phyloP scores from a whole-genome alignment of 768 basidiomycete species.

The Naganishia vaughanmartiniae region DNA sequence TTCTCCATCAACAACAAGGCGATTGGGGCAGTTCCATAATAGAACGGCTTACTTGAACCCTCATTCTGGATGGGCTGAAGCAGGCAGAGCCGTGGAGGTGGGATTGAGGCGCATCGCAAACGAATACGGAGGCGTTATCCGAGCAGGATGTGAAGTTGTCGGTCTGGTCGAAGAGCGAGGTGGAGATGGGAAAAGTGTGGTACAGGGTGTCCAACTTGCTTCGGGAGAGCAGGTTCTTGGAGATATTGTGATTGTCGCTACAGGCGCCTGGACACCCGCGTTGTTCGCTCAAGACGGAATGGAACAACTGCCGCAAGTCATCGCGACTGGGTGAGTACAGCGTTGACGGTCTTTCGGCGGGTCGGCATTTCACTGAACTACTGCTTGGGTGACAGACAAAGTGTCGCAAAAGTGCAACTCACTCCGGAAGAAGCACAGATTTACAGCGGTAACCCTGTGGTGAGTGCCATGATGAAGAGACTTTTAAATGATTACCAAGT shows the following conservation, averaged over 20 bases:
- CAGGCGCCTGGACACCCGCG: slow-evolving; percentile 83
- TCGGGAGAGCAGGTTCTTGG: slow-evolving; percentile 60
- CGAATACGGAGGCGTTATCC: slow-evolving; percentile 62
- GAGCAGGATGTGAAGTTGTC: slow-evolving; percentile 62
- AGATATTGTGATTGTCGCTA: slow-evolving; percentile 61
- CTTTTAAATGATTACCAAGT: not conserved
- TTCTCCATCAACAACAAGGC: slow-evolving; percentile 25
- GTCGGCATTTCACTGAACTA: not conserved
- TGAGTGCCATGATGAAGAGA: slow-evolving; percentile 30
- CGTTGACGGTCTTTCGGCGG: too few relatives aligned
- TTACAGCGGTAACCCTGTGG: slow-evolving; percentile 59
- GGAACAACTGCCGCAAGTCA: slow-evolving; percentile 57
- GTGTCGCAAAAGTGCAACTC: slow-evolving; percentile 74
- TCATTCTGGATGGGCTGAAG: slow-evolving; percentile 82
- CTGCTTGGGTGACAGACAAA: slow-evolving; percentile 60
- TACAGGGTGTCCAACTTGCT: slow-evolving; percentile 62
- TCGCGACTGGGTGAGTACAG: slow-evolving; percentile 73
- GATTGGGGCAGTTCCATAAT: slow-evolving; percentile 39
- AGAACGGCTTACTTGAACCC: slow-evolving; percentile 66
- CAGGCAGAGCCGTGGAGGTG: slow-evolving; percentile 63
- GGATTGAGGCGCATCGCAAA: slow-evolving; percentile 60
- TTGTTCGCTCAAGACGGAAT: slow-evolving; percentile 62
- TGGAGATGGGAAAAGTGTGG: slow-evolving; percentile 43
- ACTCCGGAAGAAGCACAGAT: slow-evolving; percentile 63
- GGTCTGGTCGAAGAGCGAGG: slow-evolving; percentile 54